A percentile compares a stretch with the other conserved stretches of the same genome.
Conservation (phyloP, 345 rosid genomes). For the Linum lewisii region DNA sequence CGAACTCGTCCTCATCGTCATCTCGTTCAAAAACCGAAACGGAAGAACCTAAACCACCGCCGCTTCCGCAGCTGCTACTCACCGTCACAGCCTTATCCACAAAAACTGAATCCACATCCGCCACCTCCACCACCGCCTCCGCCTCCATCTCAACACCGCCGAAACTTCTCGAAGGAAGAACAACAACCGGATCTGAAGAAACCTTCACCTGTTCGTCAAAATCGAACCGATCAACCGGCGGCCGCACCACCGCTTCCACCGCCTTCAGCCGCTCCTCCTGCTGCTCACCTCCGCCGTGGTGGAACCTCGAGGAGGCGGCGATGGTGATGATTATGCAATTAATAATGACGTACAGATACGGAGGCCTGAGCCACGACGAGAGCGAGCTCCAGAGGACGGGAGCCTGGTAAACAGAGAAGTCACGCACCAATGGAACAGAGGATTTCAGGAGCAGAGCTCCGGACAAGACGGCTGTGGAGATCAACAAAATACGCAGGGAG, state of each 20-base stretch:
- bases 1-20: conserved; percentile 25
- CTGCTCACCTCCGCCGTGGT: conserved; percentile 9
- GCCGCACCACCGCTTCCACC: background rate
- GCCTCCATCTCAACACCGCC: background rate
- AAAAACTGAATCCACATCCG: background rate
- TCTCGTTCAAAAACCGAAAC: background rate
- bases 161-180: background rate
- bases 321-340: conserved; percentile 50
- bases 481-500: conserved; percentile 23
- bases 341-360: conserved; percentile 35
- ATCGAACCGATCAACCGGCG: background rate
- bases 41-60: conserved; percentile 2
- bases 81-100: conserved; percentile 12
- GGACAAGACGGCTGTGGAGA: conserved; percentile 29
- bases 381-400: conserved; percentile 35
- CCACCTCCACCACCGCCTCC: background rate
- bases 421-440: conserved; percentile 27
- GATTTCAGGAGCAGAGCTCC: conserved; percentile 24
- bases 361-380: conserved; percentile 48
- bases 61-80: background rate
- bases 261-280: conserved; percentile 2
- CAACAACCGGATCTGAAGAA: background rate
- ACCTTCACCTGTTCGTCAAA: background rate
- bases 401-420: conserved; percentile 25
- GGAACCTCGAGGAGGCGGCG: conserved; percentile 39